These are phyloP conservation scores for Vitis amurensis DNA, from an alignment of 164 flowering plant genomes.

Conservation along the genomic window DNA sequence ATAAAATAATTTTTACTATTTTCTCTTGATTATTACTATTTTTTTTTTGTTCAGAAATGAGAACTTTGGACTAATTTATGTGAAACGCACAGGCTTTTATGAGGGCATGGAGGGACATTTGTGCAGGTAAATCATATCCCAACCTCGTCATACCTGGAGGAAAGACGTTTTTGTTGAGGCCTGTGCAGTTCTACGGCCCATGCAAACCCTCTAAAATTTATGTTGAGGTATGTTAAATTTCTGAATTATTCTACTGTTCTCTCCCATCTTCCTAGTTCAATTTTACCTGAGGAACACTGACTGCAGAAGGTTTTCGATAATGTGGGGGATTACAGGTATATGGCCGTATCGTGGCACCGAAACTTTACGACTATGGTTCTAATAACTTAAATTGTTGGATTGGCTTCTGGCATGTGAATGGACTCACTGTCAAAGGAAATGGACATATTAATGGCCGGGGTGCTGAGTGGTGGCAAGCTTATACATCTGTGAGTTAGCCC, in stretches of 20 bases:
- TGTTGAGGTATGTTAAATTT: constrained; percentile 13
- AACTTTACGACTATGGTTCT: no score
- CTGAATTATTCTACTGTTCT: background rate
- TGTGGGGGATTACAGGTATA: background rate
- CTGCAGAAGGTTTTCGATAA: background rate
- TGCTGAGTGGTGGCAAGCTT: constrained; percentile 10
- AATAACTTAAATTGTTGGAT: background rate
- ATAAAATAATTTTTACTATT: background rate
- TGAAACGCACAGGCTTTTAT: constrained; percentile 15
- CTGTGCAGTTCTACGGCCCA: constrained; percentile 22
- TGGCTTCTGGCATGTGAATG: background rate
- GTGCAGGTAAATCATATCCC: background rate
- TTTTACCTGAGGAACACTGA: background rate
- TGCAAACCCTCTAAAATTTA: constrained; percentile 14
- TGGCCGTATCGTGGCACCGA: constrained; percentile 12
- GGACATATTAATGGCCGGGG: constrained; percentile 19
- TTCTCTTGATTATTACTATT: background rate
- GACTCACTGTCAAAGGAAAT: constrained; percentile 8
- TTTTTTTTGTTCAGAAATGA: background rate
- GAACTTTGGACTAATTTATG: background rate
- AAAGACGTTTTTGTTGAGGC: constrained; percentile 16
- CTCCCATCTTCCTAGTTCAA: background rate
- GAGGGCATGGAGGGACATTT: constrained; percentile 22
- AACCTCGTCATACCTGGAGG: constrained; percentile 9
- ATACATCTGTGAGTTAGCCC: no score